Evolutionary conservation across 768 basidiomycete genomes (phyloP).

Genomic region (Holtermanniella nyarrowii): DNA sequence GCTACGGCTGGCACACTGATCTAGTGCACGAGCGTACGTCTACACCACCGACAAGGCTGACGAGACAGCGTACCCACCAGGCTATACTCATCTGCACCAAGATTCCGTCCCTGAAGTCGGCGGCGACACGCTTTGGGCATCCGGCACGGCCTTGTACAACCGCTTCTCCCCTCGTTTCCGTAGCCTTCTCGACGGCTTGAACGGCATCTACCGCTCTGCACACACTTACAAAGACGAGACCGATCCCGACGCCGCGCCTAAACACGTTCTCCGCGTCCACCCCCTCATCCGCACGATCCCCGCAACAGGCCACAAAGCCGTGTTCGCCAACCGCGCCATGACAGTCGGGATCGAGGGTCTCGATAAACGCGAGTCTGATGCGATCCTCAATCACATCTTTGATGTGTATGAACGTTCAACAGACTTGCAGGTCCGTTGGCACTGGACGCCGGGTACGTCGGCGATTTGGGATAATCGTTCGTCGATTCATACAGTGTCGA

Average conservation of each 20-base stretch:
- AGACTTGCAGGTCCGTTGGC: conserved; percentile 42
- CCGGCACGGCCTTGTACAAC: conserved; percentile 30
- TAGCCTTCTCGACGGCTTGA: conserved; percentile 28
- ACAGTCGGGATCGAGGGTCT: conserved; percentile 40
- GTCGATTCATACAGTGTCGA: conserved; percentile 39
- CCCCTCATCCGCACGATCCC: conserved; percentile 21
- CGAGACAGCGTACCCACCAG: conserved; percentile 18
- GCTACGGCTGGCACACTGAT: conserved; percentile 34
- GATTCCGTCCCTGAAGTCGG: conserved; percentile 34
- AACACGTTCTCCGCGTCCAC: conserved; percentile 13
- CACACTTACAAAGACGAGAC: conserved; percentile 31
- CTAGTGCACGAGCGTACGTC: conserved; percentile 26
- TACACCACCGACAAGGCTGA: background rate
- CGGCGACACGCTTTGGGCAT: conserved; percentile 32
- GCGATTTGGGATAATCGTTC: conserved; percentile 42
- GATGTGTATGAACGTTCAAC: conserved; percentile 24
- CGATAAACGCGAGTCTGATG: conserved; percentile 39
- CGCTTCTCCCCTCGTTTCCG: conserved; percentile 31
- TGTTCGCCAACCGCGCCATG: conserved; percentile 40
- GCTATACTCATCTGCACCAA: conserved; percentile 33
- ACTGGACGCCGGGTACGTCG: conserved; percentile 38
- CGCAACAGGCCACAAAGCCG: conserved; percentile 38
- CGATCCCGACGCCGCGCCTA: conserved; percentile 19
- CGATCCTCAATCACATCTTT: conserved; percentile 40
- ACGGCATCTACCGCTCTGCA: conserved; percentile 33